Base-by-base conservation (phyloP, 768 basidiomycete genomes). In the Serendipita sp. region DNA sequence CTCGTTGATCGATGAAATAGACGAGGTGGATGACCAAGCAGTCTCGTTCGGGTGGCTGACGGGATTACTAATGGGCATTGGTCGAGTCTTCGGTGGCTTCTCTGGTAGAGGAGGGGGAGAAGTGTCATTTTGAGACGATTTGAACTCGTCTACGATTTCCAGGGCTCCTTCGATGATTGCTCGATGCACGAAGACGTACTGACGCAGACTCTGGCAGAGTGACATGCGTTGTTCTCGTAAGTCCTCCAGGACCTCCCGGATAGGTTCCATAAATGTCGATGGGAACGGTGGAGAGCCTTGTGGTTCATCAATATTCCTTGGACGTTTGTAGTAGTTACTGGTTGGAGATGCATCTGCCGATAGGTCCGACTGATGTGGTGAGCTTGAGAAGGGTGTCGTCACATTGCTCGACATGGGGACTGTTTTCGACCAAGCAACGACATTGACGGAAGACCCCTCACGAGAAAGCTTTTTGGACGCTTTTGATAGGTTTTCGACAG, bases 161-260 rank as follows among this genome's bases (percentile, higher is more conserved):
- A 92, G 72, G 16, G 85, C 81, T 4, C 90, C 90, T 72, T 90
- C 88, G 63, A 92, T 80, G 63, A 93, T 77, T 17, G 85, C 90
- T 31, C 85, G 83, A 70, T 96, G 90, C 41, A 92, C 88, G 72
- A 94, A 97, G 20, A 94, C 86, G 69, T 94, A 98, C 74, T 98
- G 95, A 63, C 93, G 77, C 69, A 94, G 74, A 71, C 88, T 95
- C 76, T 95, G 94, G 70, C 94, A 95, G 65, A 96, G 74, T 68
- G 90, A 92, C 95, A 98, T 98, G 61, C 95, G 78, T 74, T 97
- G 94, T 72, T 94, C 85, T 48, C 95, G 80, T 85, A 98, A 91
- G 70, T 93, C 90, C 73, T 94, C 90, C 60, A 97, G 77, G 0
- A 96, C 80, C 62, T 83, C 79, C 71, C 79, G 83, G 42, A 96